Percentiles rank a stretch among this genome's conserved stretches.
Evolutionary conservation across 73 alveolate genomes (phyloP).

Genomic region (Tetrahymena malaccensis): DNA sequence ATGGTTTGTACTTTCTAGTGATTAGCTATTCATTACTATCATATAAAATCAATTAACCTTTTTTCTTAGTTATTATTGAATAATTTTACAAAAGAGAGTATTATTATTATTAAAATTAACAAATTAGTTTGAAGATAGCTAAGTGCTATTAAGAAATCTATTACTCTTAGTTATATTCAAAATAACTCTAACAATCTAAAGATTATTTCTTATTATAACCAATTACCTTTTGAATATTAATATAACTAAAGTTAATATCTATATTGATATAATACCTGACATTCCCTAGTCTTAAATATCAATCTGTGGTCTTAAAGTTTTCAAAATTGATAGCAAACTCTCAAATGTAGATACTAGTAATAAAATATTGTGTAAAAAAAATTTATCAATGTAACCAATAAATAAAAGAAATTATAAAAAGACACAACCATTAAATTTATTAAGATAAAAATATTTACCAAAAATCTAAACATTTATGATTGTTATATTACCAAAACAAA

Average conservation of each 20-base stretch:
- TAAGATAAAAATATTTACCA: no score
- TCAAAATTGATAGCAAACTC: background rate
- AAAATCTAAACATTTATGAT: no score
- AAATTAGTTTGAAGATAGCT: background rate
- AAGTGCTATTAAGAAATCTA: background rate
- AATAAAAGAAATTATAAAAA: no score
- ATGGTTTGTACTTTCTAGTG: background rate
- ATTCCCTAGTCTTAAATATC: background rate
- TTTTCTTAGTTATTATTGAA: background rate
- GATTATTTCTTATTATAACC: background rate
- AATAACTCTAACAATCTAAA: background rate
- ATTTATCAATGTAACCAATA: background rate
- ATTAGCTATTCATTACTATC: background rate
- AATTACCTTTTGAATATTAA: background rate
- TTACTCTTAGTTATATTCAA: background rate
- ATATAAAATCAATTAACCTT: background rate
- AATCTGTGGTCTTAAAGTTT: background rate
- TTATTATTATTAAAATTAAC: background rate
- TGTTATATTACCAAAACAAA: no score
- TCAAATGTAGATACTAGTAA: background rate
- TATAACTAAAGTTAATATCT: background rate
- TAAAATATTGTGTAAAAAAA: background rate
- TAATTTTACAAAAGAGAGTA: background rate
- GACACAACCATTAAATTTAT: background rate
- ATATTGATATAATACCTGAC: background rate